Conservation (phyloP, 1,284 basidiomycete species). For the Anthracocystis setariae region DNA sequence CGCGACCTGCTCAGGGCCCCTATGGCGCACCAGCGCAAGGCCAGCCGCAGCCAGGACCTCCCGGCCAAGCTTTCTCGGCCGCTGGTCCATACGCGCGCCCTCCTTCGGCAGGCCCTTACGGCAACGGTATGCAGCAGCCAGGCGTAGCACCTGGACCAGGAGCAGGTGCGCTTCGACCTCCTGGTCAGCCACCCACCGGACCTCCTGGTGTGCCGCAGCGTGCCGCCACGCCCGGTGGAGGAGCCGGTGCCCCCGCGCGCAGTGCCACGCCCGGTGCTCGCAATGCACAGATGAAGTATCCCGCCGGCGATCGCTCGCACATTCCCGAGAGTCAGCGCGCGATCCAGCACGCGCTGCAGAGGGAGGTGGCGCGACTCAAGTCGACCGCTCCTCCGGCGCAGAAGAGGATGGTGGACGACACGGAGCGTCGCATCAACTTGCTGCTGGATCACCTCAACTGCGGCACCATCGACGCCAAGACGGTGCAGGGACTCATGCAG, state of each 20-base stretch:
- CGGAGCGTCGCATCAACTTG: conserved; percentile 85
- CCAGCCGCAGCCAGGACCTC: conserved; percentile 35
- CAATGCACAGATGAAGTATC: conserved; percentile 76
- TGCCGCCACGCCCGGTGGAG: conserved; percentile 67
- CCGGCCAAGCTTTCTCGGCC: conserved; percentile 41
- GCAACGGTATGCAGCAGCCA: conserved; percentile 35
- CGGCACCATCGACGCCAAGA: conserved; percentile 74
- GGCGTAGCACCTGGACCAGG: conserved; percentile 27
- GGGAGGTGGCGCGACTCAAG: conserved; percentile 53
- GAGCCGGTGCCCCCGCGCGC: conserved; percentile 61
- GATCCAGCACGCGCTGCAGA: conserved; percentile 72
- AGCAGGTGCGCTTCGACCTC: conserved; percentile 38
- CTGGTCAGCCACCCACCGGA: conserved; percentile 29
- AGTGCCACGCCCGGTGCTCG: conserved; percentile 50
- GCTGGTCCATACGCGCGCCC: conserved; percentile 45
- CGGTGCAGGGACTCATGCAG: conserved; percentile 62
- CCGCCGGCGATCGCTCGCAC: conserved; percentile 90
- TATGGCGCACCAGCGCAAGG: conserved; percentile 25
- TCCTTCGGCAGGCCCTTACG: conserved; percentile 22
- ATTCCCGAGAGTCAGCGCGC: conserved; percentile 79
- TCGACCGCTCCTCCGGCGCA: conserved; percentile 75
- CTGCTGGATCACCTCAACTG: conserved; percentile 92
- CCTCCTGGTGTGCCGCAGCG: conserved; percentile 65
- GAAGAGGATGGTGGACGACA: conserved; percentile 85
- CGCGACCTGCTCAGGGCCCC: conserved; percentile 26